phyloP scores from a whole-genome alignment of 2,329 filamentous ascomycete species.

The Chrysoporthe austroafricana region DNA sequence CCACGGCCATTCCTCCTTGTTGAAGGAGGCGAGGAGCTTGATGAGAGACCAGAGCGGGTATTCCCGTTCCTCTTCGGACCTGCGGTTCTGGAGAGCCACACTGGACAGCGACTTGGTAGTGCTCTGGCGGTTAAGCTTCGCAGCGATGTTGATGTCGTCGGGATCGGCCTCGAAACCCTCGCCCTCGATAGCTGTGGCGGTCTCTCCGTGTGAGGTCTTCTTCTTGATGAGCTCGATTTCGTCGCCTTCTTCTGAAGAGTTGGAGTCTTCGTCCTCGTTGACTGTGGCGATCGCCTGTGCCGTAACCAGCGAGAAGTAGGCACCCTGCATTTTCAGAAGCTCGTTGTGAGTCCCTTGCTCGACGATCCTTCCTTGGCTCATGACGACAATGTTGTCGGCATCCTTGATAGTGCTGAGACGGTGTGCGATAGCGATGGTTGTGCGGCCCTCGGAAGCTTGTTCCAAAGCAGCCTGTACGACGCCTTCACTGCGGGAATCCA shows the following conservation, averaged over 20 bases:
- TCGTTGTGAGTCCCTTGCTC: conserved; percentile 90
- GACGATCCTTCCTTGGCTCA: conserved; percentile 81
- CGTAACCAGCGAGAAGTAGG: conserved; percentile 84
- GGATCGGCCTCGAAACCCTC: conserved; percentile 56
- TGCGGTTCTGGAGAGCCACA: conserved; percentile 63
- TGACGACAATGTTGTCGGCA: conserved; percentile 95
- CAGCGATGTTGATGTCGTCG: conserved; percentile 60
- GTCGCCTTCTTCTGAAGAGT: conserved; percentile 52
- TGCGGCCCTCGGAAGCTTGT: conserved; percentile 80
- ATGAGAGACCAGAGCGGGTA: conserved; percentile 78
- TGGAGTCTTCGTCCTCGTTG: conserved; percentile 59
- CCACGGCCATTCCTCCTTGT: conserved; percentile 68
- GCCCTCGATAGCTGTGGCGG: conserved; percentile 34
- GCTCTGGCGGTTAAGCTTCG: conserved; percentile 58
- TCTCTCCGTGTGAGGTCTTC: conserved; percentile 46
- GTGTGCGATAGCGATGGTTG: conserved; percentile 95
- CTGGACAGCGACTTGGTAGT: conserved; percentile 70
- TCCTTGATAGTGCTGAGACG: conserved; percentile 92
- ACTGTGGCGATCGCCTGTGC: conserved; percentile 79
- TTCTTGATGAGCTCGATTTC: conserved; percentile 57
- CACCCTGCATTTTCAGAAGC: conserved; percentile 69
- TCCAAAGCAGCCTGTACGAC: conserved; percentile 93
- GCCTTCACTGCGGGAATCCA: conserved; percentile 94
- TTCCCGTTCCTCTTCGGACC: conserved; percentile 53
- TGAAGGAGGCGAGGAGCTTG: conserved; percentile 80